Percentiles rank a stretch among this genome's conserved stretches.
Evolutionary conservation across 768 basidiomycete genomes (phyloP).

Genomic region (Krasilnikovozyma curviuscula): DNA sequence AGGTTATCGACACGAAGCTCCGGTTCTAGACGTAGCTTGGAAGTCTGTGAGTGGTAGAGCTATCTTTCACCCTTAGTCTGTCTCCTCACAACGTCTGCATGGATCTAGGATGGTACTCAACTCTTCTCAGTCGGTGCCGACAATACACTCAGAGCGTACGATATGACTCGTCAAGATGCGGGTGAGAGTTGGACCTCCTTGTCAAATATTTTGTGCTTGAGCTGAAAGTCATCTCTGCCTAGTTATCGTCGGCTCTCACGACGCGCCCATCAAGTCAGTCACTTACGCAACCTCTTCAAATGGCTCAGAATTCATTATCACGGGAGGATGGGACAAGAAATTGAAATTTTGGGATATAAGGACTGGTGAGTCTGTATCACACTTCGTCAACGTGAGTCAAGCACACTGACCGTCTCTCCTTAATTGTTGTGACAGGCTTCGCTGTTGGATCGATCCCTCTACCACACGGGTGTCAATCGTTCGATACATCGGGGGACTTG

Average conservation of each 20-base stretch:
- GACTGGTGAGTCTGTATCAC: background rate
- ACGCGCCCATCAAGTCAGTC: slow-evolving; percentile 67
- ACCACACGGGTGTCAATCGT: too few relatives aligned
- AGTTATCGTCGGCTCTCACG: slow-evolving; percentile 67
- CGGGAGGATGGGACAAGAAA: slow-evolving; percentile 96
- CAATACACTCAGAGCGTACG: slow-evolving; percentile 86
- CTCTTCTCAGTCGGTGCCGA: slow-evolving; percentile 84
- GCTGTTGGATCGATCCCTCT: too few relatives aligned
- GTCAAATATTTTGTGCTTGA: background rate
- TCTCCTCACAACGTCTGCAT: background rate
- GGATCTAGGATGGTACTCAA: slow-evolving; percentile 61
- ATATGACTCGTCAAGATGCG: slow-evolving; percentile 57
- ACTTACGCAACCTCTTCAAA: slow-evolving; percentile 34
- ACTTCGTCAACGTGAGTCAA: too few relatives aligned
- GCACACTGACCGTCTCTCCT: too few relatives aligned
- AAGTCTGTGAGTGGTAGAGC: slow-evolving; percentile 43
- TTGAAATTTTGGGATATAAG: slow-evolving; percentile 44
- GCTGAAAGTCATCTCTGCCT: background rate
- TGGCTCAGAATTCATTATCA: slow-evolving; percentile 49
- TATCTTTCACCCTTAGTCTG: slow-evolving; percentile 1
- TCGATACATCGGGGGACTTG: too few relatives aligned
- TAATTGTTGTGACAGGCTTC: too few relatives aligned
- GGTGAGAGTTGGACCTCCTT: background rate
- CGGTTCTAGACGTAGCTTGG: slow-evolving; percentile 76
- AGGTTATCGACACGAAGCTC: slow-evolving; percentile 82